Conservation (phyloP, 2,329 filamentous ascomycete genomes). For the Clarireedia paspali region DNA sequence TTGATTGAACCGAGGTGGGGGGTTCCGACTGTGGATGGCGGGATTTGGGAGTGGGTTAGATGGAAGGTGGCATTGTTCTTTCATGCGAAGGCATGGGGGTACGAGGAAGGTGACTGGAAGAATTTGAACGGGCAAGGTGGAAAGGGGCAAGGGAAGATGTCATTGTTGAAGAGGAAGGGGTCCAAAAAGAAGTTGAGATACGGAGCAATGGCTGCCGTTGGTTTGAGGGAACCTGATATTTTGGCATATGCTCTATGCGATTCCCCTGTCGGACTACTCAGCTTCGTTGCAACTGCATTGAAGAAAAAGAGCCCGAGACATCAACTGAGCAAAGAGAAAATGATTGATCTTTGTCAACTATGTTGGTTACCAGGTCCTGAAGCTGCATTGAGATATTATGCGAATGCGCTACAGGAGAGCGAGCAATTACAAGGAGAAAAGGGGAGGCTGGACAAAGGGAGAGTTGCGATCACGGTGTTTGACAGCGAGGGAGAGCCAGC, state of each 20-base stretch:
- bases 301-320: slow-evolving; percentile 34
- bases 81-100: slow-evolving; percentile 45
- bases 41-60: slow-evolving; percentile 44
- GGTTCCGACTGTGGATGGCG: slow-evolving; percentile 38
- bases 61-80: slow-evolving; percentile 47
- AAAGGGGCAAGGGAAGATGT: neutral
- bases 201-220: slow-evolving; percentile 15
- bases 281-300: slow-evolving; percentile 44
- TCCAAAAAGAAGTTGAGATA: neutral
- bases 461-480: slow-evolving; percentile 23
- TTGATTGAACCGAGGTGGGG: slow-evolving; percentile 49
- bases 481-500: slow-evolving; percentile 10
- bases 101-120: slow-evolving; percentile 43
- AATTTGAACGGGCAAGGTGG: slow-evolving; percentile 28
- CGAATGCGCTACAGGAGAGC: slow-evolving; percentile 24
- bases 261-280: slow-evolving; percentile 50
- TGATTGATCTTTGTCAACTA: slow-evolving; percentile 53
- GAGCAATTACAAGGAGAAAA: slow-evolving; percentile 6
- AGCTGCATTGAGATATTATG: slow-evolving; percentile 49
- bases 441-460: slow-evolving; percentile 6
- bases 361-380: slow-evolving; percentile 63
- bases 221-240: slow-evolving; percentile 31
- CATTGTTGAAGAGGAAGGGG: slow-evolving; percentile 5
- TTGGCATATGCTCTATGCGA: slow-evolving; percentile 54
- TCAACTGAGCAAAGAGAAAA: slow-evolving; percentile 41